These are phyloP conservation scores for Scopulariopsis brevicaulis DNA, from an alignment of 2,329 filamentous ascomycete genomes.

Conservation along the genomic window DNA sequence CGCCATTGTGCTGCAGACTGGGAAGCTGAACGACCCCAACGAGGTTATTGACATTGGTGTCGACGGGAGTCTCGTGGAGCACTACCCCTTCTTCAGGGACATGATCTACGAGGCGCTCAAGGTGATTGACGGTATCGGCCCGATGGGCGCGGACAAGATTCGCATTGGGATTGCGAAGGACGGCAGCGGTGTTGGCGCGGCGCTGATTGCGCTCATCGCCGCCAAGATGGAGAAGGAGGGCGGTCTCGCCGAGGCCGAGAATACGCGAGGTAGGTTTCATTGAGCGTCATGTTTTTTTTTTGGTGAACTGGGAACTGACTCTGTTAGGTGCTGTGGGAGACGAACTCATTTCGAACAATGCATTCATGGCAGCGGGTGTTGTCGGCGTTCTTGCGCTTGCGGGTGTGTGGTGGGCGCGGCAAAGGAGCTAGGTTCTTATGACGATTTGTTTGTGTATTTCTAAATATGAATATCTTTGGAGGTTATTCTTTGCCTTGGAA, in stretches of 20 bases:
- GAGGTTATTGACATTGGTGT: constrained; percentile 83
- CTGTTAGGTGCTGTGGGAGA: constrained; percentile 16
- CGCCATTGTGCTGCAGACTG: constrained; percentile 72
- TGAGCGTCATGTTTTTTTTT: constrained; percentile 1
- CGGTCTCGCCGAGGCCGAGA: neutral
- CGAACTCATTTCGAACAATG: constrained; percentile 15
- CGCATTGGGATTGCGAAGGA: constrained; percentile 96
- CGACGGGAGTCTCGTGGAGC: constrained; percentile 88
- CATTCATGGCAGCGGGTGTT: constrained; percentile 20
- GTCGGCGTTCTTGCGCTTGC: constrained; percentile 25
- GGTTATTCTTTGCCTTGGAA: too few species aligned
- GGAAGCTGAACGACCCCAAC: constrained; percentile 49
- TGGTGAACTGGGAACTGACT: neutral
- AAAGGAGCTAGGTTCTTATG: neutral
- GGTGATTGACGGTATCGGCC: constrained; percentile 66
- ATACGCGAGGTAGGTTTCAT: neutral
- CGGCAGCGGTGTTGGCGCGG: constrained; percentile 67
- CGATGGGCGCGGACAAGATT: constrained; percentile 70
- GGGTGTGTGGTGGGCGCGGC: constrained; percentile 14
- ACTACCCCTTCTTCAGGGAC: constrained; percentile 86
- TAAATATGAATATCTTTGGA: too few species aligned
- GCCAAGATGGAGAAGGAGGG: constrained; percentile 47
- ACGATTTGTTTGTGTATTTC: too few species aligned
- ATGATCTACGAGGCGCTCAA: constrained; percentile 76
- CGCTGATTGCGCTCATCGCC: constrained; percentile 85